phyloP scores from a whole-genome alignment of 106 monocot genomes.

The Dendrobium officinale region DNA sequence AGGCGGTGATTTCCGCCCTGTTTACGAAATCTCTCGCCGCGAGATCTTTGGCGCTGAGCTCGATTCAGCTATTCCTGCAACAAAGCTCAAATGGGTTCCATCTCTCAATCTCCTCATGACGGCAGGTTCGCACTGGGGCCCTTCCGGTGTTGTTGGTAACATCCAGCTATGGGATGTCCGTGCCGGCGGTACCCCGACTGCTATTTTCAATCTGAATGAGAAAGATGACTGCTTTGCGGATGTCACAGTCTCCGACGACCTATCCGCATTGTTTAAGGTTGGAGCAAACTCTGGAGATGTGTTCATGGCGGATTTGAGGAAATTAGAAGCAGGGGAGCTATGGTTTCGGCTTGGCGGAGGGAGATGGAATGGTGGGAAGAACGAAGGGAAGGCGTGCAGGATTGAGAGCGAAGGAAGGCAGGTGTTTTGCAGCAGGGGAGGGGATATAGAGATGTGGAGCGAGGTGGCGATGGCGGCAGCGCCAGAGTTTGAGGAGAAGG shows the following conservation, averaged over 20 bases:
- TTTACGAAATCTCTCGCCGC: conserved; percentile 27
- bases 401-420: conserved; percentile 40
- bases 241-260: conserved; percentile 24
- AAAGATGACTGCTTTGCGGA: conserved; percentile 45
- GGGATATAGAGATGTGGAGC: conserved; percentile 65
- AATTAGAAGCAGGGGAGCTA: conserved; percentile 8
- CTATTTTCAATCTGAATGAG: conserved; percentile 28
- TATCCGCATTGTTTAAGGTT: conserved; percentile 50
- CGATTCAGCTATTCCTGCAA: conserved; percentile 54
- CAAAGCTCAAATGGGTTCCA: conserved; percentile 39
- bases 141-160: conserved; percentile 34
- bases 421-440: conserved; percentile 43
- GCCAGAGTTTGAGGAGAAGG: conserved; percentile 22
- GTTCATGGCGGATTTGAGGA: conserved; percentile 52
- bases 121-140: conserved; percentile 40
- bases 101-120: conserved; percentile 31
- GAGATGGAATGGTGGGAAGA: conserved; percentile 20
- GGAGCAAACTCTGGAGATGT: conserved; percentile 42
- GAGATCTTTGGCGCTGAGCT: conserved; percentile 59
- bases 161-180: conserved; percentile 46
- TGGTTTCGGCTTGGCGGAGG: conserved; percentile 25
- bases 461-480: conserved; percentile 26
- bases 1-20: conserved; percentile 11
- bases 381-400: conserved; percentile 47
- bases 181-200: not conserved